A percentile compares a stretch with the other conserved stretches of the same genome.
phyloP scores from a whole-genome alignment of 257 asterid genomes.

The Penstemon newberryi region DNA sequence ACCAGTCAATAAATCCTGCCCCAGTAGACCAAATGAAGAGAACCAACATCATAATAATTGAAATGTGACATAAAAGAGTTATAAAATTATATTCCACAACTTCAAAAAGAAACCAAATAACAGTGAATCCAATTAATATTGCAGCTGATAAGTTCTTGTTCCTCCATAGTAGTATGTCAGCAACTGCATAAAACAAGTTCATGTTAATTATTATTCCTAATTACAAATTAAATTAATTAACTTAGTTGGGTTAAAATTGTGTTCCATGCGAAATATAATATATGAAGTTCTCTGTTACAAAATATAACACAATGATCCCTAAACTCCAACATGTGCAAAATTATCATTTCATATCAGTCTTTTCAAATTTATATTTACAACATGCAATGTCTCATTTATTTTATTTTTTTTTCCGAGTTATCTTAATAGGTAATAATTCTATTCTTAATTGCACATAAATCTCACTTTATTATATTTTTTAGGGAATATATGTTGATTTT shows the following conservation, averaged over 20 bases:
- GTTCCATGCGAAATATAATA: neutral
- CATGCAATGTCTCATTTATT: too few species aligned
- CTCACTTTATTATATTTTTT: too few species aligned
- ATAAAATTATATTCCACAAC: constrained; percentile 70
- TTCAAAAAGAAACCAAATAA: constrained; percentile 74
- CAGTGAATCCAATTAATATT: constrained; percentile 52
- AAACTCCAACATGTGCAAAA: too few species aligned
- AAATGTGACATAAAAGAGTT: constrained; percentile 53
- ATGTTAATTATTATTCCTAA: neutral
- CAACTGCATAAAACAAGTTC: constrained; percentile 44
- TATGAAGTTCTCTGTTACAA: too few species aligned
- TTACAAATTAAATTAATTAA: neutral
- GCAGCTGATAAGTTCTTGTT: constrained; percentile 70
- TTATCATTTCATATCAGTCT: too few species aligned
- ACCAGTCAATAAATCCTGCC: constrained; percentile 59
- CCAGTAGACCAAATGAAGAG: constrained; percentile 70
- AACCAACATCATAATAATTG: constrained; percentile 51
- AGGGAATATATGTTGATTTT: too few species aligned
- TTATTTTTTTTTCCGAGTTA: too few species aligned
- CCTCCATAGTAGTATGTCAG: constrained; percentile 70
- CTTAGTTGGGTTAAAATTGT: neutral
- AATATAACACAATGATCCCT: too few species aligned
- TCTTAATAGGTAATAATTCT: too few species aligned
- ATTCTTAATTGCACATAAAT: too few species aligned
- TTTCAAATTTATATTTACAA: too few species aligned